A percentile compares a stretch with the other conserved stretches of the same genome.
Conservation (phyloP, 1,284 basidiomycete genomes). For the Meira miltonrushii region DNA sequence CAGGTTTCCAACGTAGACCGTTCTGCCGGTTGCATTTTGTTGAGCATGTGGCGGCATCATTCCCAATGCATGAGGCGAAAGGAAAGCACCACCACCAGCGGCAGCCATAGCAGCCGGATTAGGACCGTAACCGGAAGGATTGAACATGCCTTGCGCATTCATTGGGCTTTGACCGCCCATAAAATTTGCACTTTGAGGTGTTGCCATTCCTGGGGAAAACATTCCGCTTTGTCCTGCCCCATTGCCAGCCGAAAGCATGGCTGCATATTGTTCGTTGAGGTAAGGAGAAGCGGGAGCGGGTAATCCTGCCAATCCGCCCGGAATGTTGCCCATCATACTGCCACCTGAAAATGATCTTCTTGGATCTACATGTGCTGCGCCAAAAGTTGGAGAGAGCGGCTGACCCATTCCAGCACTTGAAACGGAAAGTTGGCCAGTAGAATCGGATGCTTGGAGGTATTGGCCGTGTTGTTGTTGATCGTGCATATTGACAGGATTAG, state of each 20-base stretch:
- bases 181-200: not conserved
- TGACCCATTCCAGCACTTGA: too few species aligned
- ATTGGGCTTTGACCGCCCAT: not conserved
- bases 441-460: too few species aligned
- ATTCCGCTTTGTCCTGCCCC: not conserved
- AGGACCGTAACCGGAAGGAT: not conserved
- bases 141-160: not conserved
- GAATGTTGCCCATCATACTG: not conserved
- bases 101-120: not conserved
- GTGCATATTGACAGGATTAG: too few species aligned
- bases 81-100: not conserved
- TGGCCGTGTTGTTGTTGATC: too few species aligned
- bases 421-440: too few species aligned
- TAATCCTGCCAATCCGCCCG: not conserved
- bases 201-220: not conserved
- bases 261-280: not conserved
- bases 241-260: not conserved
- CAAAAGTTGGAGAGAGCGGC: too few species aligned
- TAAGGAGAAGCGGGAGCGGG: not conserved
- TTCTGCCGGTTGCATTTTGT: conserved; percentile 58
- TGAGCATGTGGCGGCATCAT: conserved; percentile 3
- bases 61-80: conserved; percentile 2
- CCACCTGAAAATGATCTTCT: not conserved
- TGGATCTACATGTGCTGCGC: not conserved
- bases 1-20: conserved; percentile 94